Conservation (phyloP, 129 eudicot species). For the Artemisia tridentata region DNA sequence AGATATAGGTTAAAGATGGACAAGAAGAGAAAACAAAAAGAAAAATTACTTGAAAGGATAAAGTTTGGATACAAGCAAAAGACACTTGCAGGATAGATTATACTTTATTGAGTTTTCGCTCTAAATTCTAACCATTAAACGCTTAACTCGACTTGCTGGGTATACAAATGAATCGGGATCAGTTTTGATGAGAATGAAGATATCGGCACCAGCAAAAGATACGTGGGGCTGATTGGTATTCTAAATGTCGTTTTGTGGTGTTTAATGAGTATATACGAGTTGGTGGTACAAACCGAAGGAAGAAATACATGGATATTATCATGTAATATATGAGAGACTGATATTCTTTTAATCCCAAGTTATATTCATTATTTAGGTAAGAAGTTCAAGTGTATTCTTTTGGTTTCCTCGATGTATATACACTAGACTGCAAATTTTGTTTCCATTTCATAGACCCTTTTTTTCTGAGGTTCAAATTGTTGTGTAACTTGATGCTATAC, state of each 20-base stretch:
- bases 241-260: constrained; percentile 8
- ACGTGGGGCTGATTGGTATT: constrained; percentile 4
- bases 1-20: constrained; percentile 90
- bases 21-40: constrained; percentile 86
- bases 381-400: constrained; percentile 14
- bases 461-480: neutral
- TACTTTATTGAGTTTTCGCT: neutral
- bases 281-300: constrained; percentile 30
- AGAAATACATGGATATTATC: constrained; percentile 25
- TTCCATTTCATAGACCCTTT: constrained; percentile 9
- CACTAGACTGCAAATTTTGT: constrained; percentile 22
- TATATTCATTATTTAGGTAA: constrained; percentile 28
- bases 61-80: constrained; percentile 79
- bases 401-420: constrained; percentile 24
- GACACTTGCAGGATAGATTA: constrained; percentile 63
- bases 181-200: constrained; percentile 27
- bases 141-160: constrained; percentile 10
- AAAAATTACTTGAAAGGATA: constrained; percentile 69
- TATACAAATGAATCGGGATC: constrained; percentile 1
- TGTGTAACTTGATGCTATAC: neutral
- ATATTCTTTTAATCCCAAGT: constrained; percentile 12
- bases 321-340: neutral
- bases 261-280: constrained; percentile 21
- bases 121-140: constrained; percentile 20
- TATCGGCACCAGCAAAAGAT: constrained; percentile 4